These are phyloP conservation scores for Rutstroemia sp. DNA, from an alignment of 2,329 filamentous ascomycete species.

Conservation along the genomic window DNA sequence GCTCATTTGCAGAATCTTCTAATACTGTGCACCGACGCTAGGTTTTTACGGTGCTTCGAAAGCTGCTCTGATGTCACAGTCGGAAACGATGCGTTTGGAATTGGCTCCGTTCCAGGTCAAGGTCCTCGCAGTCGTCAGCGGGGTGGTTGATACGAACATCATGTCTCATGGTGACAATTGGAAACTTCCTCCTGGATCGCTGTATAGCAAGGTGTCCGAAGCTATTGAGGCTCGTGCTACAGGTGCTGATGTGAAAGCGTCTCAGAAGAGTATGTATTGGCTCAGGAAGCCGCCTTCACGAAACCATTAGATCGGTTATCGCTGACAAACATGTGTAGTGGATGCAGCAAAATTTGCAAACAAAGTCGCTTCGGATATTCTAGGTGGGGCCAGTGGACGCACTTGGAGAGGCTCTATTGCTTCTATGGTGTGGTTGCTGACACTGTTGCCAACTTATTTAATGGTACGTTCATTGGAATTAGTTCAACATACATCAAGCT, in stretches of 20 bases:
- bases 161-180: background rate
- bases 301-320: background rate
- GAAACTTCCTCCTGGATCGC: background rate
- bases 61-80: background rate
- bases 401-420: background rate
- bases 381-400: background rate
- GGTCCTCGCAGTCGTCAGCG: background rate
- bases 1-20: background rate
- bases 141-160: background rate
- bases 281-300: background rate
- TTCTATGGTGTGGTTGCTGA: background rate
- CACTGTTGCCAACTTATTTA: background rate
- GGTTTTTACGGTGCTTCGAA: background rate
- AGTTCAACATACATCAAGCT: background rate
- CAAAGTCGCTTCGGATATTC: background rate
- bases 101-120: background rate
- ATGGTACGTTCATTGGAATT: background rate
- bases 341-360: background rate
- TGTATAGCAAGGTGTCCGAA: background rate
- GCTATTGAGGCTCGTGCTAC: background rate
- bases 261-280: background rate
- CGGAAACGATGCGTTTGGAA: background rate
- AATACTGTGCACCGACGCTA: background rate
- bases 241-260: background rate
- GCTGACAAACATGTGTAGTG: background rate